A percentile compares a stretch with the other conserved stretches of the same genome.
Conservation (phyloP, 2,329 filamentous ascomycete genomes). For the Ophiostoma montium region DNA sequence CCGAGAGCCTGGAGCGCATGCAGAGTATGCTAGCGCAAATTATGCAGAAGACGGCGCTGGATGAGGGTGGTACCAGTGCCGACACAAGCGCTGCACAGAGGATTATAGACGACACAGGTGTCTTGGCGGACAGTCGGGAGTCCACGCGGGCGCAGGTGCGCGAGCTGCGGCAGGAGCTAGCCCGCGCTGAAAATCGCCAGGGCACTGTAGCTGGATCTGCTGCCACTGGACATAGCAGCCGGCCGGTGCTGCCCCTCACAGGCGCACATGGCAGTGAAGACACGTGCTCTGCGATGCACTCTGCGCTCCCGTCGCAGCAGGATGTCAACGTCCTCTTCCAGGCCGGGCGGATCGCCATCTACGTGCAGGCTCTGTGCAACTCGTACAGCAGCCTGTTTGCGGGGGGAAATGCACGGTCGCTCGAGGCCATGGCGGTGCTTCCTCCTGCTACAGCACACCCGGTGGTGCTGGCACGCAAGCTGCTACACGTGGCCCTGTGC, state of each 20-base stretch:
- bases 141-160: too few relatives aligned
- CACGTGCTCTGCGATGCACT: not conserved
- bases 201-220: too few relatives aligned
- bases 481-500: constrained; percentile 20
- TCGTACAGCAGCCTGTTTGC: constrained; percentile 3
- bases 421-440: constrained; percentile 1
- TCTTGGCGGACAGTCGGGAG: too few relatives aligned
- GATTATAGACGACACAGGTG: too few relatives aligned
- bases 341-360: constrained; percentile 4
- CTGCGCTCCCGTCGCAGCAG: constrained; percentile 4
- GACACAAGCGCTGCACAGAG: too few relatives aligned
- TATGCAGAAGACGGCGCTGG: not conserved
- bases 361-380: constrained; percentile 6
- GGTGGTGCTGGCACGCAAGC: constrained; percentile 20
- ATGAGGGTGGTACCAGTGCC: not conserved
- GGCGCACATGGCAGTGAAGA: not conserved
- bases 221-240: not conserved
- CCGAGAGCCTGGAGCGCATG: constrained; percentile 21
- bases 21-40: constrained; percentile 20
- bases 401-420: constrained; percentile 1
- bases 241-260: not conserved
- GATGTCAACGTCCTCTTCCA: constrained; percentile 4
- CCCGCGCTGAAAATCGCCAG: too few relatives aligned
- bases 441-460: constrained; percentile 19
- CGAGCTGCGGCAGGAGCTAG: too few relatives aligned